These are phyloP conservation scores for Aspergillus texensis DNA, from an alignment of 2,329 filamentous ascomycete genomes.

Conservation along the genomic window DNA sequence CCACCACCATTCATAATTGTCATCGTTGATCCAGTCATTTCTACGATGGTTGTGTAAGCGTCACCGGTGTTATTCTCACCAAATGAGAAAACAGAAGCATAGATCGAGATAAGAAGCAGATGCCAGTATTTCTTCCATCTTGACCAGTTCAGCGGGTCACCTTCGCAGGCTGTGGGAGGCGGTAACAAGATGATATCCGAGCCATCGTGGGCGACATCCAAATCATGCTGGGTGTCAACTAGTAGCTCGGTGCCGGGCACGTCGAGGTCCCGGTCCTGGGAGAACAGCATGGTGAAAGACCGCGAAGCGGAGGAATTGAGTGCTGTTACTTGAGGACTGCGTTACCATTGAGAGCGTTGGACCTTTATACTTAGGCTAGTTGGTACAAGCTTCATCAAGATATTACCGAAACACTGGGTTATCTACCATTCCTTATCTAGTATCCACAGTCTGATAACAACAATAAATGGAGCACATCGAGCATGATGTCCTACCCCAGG, in stretches of 20 bases:
- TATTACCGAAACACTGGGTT: background rate
- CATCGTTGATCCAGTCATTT: background rate
- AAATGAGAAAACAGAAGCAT: background rate
- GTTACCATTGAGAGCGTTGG: background rate
- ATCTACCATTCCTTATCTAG: background rate
- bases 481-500: background rate
- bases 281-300: background rate
- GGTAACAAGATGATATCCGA: background rate
- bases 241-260: conserved; percentile 3
- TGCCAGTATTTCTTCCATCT: conserved; percentile 1
- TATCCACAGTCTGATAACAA: background rate
- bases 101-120: background rate
- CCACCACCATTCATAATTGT: background rate
- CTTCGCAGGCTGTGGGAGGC: background rate
- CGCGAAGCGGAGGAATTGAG: background rate
- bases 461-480: background rate
- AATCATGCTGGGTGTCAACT: background rate
- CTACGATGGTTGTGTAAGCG: background rate
- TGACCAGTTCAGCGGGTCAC: background rate
- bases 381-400: background rate
- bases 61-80: background rate
- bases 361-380: background rate
- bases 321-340: too few species aligned
- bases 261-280: conserved; percentile 2
- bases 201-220: background rate